A percentile compares a stretch with the other conserved stretches of the same genome.
Evolutionary conservation across 345 rosid species (phyloP).

Genomic region (Bruguiera parviflora): DNA sequence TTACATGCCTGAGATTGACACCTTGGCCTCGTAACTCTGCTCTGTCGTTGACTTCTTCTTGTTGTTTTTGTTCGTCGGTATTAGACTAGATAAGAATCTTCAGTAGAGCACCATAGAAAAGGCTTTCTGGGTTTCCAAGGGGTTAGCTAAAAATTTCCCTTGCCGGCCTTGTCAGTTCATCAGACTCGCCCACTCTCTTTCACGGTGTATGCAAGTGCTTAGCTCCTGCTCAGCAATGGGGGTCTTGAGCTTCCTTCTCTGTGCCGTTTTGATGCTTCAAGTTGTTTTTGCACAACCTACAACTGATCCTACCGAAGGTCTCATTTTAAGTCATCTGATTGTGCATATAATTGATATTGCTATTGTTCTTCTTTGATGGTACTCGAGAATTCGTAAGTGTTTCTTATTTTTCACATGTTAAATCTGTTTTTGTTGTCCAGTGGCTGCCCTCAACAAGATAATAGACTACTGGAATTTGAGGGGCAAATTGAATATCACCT

Average conservation of each 20-base stretch:
- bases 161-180: conserved; percentile 3
- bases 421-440: conserved; percentile 23
- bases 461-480: conserved; percentile 47
- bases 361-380: neutral
- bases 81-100: conserved; percentile 18
- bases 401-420: neutral
- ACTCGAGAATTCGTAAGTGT: neutral
- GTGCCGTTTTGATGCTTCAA: conserved; percentile 28
- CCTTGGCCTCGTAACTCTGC: neutral
- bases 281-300: conserved; percentile 39
- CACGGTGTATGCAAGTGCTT: neutral
- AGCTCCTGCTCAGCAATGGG: conserved; percentile 28
- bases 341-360: neutral
- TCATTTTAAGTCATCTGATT: neutral
- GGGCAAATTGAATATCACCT: conserved; percentile 32
- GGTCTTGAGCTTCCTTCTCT: conserved; percentile 21
- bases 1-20: neutral
- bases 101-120: neutral
- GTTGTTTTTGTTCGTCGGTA: neutral
- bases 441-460: conserved; percentile 42
- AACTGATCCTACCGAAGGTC: conserved; percentile 50
- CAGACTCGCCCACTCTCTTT: neutral
- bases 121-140: neutral
- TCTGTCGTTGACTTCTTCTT: conserved; percentile 2
- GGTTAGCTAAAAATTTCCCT: neutral